Evolutionary conservation across 108 stramenopile species (phyloP), one percentile per base, ranked within the genome.

Genomic region (Skeletonema menzelii): DNA sequence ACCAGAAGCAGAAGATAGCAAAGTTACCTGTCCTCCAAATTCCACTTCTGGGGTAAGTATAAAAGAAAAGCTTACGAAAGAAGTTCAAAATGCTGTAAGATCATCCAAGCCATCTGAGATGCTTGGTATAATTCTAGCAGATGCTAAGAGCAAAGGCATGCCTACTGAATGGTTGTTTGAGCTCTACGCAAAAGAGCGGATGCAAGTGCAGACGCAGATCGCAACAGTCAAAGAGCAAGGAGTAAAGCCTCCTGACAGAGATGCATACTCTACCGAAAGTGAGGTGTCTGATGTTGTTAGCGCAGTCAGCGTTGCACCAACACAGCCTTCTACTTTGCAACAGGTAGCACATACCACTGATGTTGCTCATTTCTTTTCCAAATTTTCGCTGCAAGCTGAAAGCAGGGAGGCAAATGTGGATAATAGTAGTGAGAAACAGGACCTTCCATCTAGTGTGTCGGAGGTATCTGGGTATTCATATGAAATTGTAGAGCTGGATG

Each of bases 331-430:
- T 15, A 4, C 40, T n/a, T 0, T 53, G 8, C 8, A 53, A 22
- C 40, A 15, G n/a, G 40, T n/a, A 42, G 15, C 40, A 42, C 8
- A n/a, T 22, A n/a, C 49, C 8, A 7, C 49, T 53, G 49, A 71
- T 22, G 59, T 78, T 38, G 79, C 69, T 73, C 68, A 60, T 28
- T 80, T 80, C 56, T 80, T 80, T 30, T 22, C 71, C 15, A 65
- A 65, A 37, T 80, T 80, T 69, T 70, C 72, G 8, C 68, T 80
- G n/a, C 56, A 80, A n/a, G 8, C 19, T 53, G 49, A 53, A 53
- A 53, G 49, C 49, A 53, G 10, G 22, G 49, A 53, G 15, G 8
- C 47, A 1, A 22, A 13, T 19, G 15, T 49, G 47, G 47, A 49
- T 49, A 20, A 2, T 49, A 49, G 49, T 22, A 0, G 19, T 53